Evolutionary conservation across 257 asterid genomes (phyloP), one percentile per base, ranked within the genome.

Genomic region (Echites panduratus): DNA sequence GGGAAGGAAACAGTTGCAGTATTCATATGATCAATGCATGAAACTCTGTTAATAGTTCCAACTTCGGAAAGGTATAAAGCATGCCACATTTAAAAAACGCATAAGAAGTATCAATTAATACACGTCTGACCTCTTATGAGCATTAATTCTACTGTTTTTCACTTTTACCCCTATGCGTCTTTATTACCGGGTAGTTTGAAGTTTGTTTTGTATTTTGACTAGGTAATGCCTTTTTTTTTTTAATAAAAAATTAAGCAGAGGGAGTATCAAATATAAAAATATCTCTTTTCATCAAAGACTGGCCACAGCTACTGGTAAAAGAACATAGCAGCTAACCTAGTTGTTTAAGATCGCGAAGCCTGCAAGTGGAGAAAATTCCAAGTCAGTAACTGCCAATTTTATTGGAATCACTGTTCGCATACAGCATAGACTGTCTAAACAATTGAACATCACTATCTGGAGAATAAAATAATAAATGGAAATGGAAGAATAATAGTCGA

Each of bases 271-370:
- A 32, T 32, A 32, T 32, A 32, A 32, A 32, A 32, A 32, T n/a
- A n/a, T 32, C 38, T 59, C 22, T 4, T 64, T 24, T 35, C 47
- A 63, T 35, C 44, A 16, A 35, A 63, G 26, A 64, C 8, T 32
- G 10, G 41, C 45, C 61, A 17, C 8, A 19, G 27, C 10, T 54
- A 71, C 40, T 1, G 38, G 1, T 38, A 10, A 56, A 11, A 41
- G 40, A 56, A 1, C 45, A 40, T 20, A 49, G 47, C 19, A 66
- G 72, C 87, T 84, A 66, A 91, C 99, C 99, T 70, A 94, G 88
- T 86, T 94, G 99, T 79, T 89, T 94, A 77, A 94, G 97, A 54
- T 94, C 96, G 19, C 97, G 99, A 79, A 94, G 87, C 96, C 99
- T 91, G 89, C 49, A 81, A 82, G 75, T 14, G 72, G 61, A 82